These are phyloP conservation scores for Microcos paniculata DNA, from an alignment of 345 rosid species.

Conservation along the genomic window DNA sequence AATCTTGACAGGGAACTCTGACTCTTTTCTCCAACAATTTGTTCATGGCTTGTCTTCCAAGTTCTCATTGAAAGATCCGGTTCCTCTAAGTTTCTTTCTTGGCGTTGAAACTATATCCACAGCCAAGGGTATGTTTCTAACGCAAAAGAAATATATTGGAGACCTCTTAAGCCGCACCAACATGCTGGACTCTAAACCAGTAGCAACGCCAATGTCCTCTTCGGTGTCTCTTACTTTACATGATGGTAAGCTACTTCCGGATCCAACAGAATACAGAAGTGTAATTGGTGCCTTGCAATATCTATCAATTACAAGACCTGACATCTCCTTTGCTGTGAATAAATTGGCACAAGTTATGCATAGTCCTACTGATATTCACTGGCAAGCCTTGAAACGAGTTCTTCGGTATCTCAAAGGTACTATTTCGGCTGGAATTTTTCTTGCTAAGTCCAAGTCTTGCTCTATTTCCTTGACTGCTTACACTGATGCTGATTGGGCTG, in stretches of 20 bases:
- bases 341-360: background rate
- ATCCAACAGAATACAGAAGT: background rate
- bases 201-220: background rate
- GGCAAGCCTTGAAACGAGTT: background rate
- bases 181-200: background rate
- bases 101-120: background rate
- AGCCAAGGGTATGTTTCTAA: background rate
- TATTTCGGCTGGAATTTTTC: background rate
- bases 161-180: background rate
- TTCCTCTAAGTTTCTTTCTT: background rate
- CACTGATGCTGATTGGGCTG: no score
- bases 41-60: background rate
- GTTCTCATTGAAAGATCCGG: background rate
- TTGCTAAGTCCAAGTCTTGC: background rate
- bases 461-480: no score
- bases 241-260: background rate
- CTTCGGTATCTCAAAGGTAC: background rate
- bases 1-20: background rate
- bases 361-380: background rate
- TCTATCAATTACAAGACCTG: background rate
- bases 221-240: no score
- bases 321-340: background rate
- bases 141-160: background rate
- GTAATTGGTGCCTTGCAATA: constrained; percentile 2
- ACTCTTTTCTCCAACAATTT: background rate